Evolutionary conservation across 2,329 filamentous ascomycete species (phyloP), one percentile per base, ranked within the genome.

Genomic region (Chaetomiaceae sp.): DNA sequence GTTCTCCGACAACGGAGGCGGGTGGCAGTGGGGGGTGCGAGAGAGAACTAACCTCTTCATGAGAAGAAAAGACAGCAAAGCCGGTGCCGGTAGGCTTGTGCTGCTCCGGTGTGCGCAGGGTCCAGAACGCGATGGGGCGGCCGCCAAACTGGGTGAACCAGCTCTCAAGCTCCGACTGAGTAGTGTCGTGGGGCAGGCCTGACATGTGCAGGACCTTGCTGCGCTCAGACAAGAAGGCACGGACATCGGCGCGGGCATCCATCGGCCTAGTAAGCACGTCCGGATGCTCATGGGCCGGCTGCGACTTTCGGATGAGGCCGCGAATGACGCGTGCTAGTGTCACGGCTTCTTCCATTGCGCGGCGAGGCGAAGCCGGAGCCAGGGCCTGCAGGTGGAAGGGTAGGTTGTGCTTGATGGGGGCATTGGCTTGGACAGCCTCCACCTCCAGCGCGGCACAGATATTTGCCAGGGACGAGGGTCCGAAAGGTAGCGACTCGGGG

Each of bases 61-160:
- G 94, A 42, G 92, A 97, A 59, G 94, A 97, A 69, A 99, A 99
- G 52, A 99, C 92, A 45, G 94, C 94, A 72, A 99, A 99, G 49
- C 94, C 94, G 50, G 92, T 95, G 38, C 94, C 94, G 9, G 94
- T 99, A n/a, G 94, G 94, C 78, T 99, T 99, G 74, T 97, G 94
- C 74, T 97, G 94, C 72, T 99, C 94, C 3, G 94, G 94, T 13
- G 94, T 99, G 58, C 92, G 88, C 46, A 99, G 80, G 16, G 94
- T 99, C 94, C 94, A 99, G 75, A 99, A 99, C 18, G 94, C 94
- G 73, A 99, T 99, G 27, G 94, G 94, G 38, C 94, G 88, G 45
- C 94, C 94, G 59, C 94, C 94, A 68, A 96, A 99, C 72, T 99
- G 94, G 27, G 94, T 99, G 69, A 97, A 99, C 94, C 94, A 99